phyloP scores from a whole-genome alignment of 2,329 filamentous ascomycete species.

The Lecanoromycetidae sp. region DNA sequence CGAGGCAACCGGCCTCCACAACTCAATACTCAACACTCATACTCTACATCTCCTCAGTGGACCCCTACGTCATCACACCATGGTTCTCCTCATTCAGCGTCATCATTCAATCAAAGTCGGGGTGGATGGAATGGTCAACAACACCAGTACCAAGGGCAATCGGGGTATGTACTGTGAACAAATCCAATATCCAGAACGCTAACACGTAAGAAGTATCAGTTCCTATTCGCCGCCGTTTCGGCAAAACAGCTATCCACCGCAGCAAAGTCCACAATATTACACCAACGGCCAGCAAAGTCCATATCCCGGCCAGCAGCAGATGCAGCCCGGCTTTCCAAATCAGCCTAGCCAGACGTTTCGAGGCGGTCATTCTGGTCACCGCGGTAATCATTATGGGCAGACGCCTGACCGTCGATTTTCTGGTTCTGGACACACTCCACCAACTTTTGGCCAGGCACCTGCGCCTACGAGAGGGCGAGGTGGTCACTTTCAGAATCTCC shows the following conservation, averaged over 20 bases:
- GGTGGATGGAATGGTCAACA: conserved; percentile 42
- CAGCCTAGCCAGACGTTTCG: conserved; percentile 39
- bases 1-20: conserved; percentile 30
- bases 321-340: conserved; percentile 41
- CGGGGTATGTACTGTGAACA: conserved; percentile 35
- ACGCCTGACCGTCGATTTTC: conserved; percentile 35
- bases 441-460: conserved; percentile 28
- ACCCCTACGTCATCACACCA: conserved; percentile 44
- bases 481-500: conserved; percentile 52
- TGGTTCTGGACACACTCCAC: conserved; percentile 33
- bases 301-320: conserved; percentile 47
- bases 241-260: conserved; percentile 42
- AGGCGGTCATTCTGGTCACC: conserved; percentile 44
- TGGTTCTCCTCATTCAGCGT: conserved; percentile 49
- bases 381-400: conserved; percentile 45
- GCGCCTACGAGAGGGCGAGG: conserved; percentile 41
- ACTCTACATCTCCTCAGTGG: conserved; percentile 48
- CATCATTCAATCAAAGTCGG: conserved; percentile 45
- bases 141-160: conserved; percentile 32
- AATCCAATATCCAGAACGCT: conserved; percentile 21
- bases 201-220: conserved; percentile 27
- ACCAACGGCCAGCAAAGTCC: conserved; percentile 32
- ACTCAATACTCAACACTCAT: conserved; percentile 34
- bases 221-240: conserved; percentile 54
- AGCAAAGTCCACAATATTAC: conserved; percentile 45